Evolutionary conservation across 306 rosid genomes (phyloP), one percentile per base, ranked within the genome.

Genomic region (Sophora flavescens): DNA sequence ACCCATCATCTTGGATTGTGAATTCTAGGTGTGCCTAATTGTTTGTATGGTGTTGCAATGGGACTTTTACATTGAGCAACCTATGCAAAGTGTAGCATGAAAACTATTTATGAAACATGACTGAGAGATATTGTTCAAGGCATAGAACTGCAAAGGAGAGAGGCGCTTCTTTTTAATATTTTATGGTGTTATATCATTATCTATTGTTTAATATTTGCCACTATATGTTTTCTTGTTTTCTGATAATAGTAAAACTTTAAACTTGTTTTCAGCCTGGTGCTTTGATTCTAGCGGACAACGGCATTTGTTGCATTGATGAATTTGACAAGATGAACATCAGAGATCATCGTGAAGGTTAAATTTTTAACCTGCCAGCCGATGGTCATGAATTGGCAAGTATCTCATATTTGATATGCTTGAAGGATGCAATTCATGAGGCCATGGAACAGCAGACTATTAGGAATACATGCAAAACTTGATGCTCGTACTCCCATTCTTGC

Each of bases 371-470:
- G 32, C 63, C 48, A 66, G 63, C 10, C 42, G 59, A 78, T 66
- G 78, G 68, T 39, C 77, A 28, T 73, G 71, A 14, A 64, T 63
- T 63, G 61, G n/a, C 52, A 70, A 51, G 54, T 18, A 60, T 81
- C 85, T 90, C 67, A 82, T 54, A 17, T 63, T 75, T 82, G 63
- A 78, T 78, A 83, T 88, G 33, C 53, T 81, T 80, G 64, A 81
- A 93, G 99, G 99, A 92, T 82, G 99, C 99, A 38, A 92, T 95
- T 85, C 99, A 90, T 47, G 98, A 95, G 82, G 97, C 99, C 75
- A 95, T 95, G 99, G 99, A 95, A 82, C 99, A 95, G 69, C 99
- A 95, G 73, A 92, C 99, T 6, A 95, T 92, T 80, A 95, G 99
- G 99, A 74, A 95, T 95, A 84, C 99, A 95, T 81, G 97, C 99